Evolutionary conservation across 1,139 yeast species (phyloP).

Genomic region (Yamadazyma taylorii): DNA sequence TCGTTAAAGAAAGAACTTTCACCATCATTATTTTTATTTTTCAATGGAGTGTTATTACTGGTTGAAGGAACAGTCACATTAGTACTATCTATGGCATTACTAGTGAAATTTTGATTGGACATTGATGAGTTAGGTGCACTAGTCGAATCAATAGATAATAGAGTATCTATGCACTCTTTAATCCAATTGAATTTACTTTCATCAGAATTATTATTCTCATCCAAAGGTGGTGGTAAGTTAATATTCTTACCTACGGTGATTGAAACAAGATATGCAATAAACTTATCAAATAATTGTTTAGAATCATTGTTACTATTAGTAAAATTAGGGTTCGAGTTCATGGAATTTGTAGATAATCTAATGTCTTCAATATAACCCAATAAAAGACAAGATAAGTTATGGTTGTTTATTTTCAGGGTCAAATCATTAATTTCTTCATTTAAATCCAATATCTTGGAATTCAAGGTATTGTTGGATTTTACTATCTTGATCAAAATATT

Average conservation of each 20-base stretch:
- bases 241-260: conserved; percentile 53
- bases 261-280: conserved; percentile 55
- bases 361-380: conserved; percentile 50
- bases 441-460: conserved; percentile 29
- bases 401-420: conserved; percentile 32
- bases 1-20: conserved; percentile 24
- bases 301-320: conserved; percentile 9
- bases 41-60: conserved; percentile 15
- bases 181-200: conserved; percentile 50
- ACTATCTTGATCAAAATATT: conserved; percentile 31
- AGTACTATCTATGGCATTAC: conserved; percentile 10
- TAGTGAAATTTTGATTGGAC: conserved; percentile 7
- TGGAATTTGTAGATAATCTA: conserved; percentile 20
- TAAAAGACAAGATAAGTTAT: conserved; percentile 44
- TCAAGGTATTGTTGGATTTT: conserved; percentile 35
- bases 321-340: conserved; percentile 6
- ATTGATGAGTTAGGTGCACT: conserved; percentile 2
- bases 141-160: conserved; percentile 18
- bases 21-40: conserved; percentile 13
- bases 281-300: conserved; percentile 35
- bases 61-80: conserved; percentile 17
- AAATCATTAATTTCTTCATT: conserved; percentile 33
- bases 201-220: conserved; percentile 25
- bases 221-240: conserved; percentile 40
- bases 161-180: conserved; percentile 49